Percentiles rank a stretch among this genome's conserved stretches.
Evolutionary conservation across 768 basidiomycete species (phyloP).

Genomic region (Termitomyces sp.): DNA sequence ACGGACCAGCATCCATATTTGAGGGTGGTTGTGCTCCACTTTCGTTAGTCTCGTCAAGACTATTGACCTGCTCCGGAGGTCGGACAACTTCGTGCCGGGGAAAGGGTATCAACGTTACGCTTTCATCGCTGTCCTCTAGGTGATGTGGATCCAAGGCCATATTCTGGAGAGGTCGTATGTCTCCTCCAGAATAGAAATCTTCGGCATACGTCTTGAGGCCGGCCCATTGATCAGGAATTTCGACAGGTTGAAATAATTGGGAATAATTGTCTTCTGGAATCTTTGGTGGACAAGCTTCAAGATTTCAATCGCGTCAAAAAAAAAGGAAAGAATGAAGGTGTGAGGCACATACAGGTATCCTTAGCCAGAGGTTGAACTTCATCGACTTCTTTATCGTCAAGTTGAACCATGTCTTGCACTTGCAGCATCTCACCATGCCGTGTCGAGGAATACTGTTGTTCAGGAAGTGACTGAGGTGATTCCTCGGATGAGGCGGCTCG

Average conservation of each 20-base stretch:
- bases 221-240: conserved; percentile 30
- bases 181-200: conserved; percentile 28
- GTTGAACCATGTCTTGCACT: not conserved
- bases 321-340: not conserved
- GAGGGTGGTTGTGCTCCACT: conserved; percentile 7
- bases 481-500: not conserved
- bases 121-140: conserved; percentile 7
- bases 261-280: not conserved
- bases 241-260: conserved; percentile 15
- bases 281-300: conserved; percentile 6
- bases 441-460: not conserved
- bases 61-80: not conserved
- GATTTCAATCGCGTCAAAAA: not conserved
- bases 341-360: conserved; percentile 24
- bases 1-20: conserved; percentile 10
- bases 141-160: conserved; percentile 1
- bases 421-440: not conserved
- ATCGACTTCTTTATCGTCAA: conserved; percentile 4
- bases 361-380: conserved; percentile 22
- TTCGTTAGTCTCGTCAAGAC: not conserved
- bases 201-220: conserved; percentile 26
- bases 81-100: not conserved
- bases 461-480: not conserved
- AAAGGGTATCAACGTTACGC: conserved; percentile 1
- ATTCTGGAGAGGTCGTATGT: conserved; percentile 8